phyloP scores from a whole-genome alignment of 139 green algal species.

The Trebouxia sp. region DNA sequence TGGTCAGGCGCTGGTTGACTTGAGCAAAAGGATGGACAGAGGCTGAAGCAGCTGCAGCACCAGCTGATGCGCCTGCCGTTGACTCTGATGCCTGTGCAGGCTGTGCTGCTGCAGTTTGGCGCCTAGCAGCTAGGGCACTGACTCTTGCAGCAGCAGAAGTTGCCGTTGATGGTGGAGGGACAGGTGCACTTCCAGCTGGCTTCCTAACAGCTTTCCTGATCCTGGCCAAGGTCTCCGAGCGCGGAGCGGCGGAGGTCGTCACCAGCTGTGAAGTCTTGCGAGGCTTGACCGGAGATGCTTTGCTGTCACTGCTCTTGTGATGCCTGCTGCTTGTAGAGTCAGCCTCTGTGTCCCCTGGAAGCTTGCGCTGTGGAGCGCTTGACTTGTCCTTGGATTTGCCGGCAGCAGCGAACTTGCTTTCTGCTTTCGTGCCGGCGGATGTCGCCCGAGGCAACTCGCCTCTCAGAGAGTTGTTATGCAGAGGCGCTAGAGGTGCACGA shows the following conservation, averaged over 20 bases:
- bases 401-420: background rate
- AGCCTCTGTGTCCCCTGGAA: background rate
- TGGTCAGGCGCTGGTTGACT: too few species aligned
- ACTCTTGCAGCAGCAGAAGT: background rate
- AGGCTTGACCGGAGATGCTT: background rate
- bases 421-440: background rate
- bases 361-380: background rate
- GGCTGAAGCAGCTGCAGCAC: background rate
- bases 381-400: background rate
- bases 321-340: background rate
- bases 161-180: background rate
- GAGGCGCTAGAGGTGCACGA: background rate
- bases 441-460: background rate
- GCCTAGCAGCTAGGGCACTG: background rate
- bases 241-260: background rate
- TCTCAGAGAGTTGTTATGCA: slow-evolving; percentile 8
- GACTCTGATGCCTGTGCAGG: background rate
- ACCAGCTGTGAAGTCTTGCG: background rate
- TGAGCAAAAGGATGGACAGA: too few species aligned
- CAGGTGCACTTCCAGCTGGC: background rate
- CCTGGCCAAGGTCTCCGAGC: background rate
- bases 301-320: background rate
- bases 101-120: background rate
- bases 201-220: background rate
- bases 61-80: background rate